These are phyloP conservation scores for Tricholoma saponaceum DNA, from an alignment of 768 basidiomycete species.

Conservation along the genomic window DNA sequence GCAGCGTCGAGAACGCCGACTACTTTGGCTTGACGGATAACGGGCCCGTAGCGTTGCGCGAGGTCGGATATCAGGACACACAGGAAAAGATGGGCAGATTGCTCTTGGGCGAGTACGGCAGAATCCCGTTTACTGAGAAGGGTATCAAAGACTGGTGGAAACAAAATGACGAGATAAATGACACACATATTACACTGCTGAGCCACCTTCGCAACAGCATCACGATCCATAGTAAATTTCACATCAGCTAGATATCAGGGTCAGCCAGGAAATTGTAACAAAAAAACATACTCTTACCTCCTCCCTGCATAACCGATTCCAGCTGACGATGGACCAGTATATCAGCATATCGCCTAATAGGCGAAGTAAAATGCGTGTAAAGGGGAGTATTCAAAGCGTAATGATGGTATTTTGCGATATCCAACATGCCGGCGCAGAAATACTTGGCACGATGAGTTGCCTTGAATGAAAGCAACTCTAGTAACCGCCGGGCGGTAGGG, in stretches of 20 bases:
- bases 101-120: constrained; percentile 89
- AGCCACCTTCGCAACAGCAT: constrained; percentile 95
- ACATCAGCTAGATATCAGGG: constrained; percentile 47
- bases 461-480: constrained; percentile 83
- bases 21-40: constrained; percentile 92
- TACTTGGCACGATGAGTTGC: constrained; percentile 96
- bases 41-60: constrained; percentile 92
- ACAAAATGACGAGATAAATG: neutral
- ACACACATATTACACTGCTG: constrained; percentile 96
- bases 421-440: constrained; percentile 98
- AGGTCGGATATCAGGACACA: constrained; percentile 93
- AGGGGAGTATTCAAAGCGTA: constrained; percentile 87
- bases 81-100: constrained; percentile 92
- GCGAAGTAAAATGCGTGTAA: constrained; percentile 92
- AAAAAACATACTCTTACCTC: constrained; percentile 38
- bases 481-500: constrained; percentile 67
- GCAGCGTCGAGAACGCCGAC: constrained; percentile 96
- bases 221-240: constrained; percentile 97
- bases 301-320: constrained; percentile 78
- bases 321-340: constrained; percentile 95
- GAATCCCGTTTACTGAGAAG: constrained; percentile 79
- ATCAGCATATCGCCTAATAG: constrained; percentile 91
- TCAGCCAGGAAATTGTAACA: neutral
- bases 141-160: constrained; percentile 4
- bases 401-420: constrained; percentile 96